Evolutionary conservation across 2,329 filamentous ascomycete genomes (phyloP).

Genomic region (Trichoderma aggressivum): DNA sequence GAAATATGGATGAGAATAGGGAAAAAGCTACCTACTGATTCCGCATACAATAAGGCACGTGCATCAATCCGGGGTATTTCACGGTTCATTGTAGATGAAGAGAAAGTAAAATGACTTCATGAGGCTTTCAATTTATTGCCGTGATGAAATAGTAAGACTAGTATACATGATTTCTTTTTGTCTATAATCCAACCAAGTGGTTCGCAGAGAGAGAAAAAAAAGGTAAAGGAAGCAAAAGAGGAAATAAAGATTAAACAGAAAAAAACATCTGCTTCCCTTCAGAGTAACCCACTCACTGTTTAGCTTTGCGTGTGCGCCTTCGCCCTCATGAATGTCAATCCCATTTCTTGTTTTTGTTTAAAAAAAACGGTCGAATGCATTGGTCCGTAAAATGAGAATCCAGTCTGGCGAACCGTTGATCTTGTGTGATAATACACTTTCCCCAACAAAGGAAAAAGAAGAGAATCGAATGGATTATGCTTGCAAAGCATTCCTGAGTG

Average conservation of each 20-base stretch:
- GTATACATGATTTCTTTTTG: conserved; percentile 4
- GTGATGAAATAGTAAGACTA: not conserved
- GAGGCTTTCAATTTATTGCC: not conserved
- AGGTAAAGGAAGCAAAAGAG: not conserved
- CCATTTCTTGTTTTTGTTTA: not conserved
- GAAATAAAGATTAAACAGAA: not conserved
- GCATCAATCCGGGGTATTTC: not conserved
- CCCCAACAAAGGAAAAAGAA: not conserved
- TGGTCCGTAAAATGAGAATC: not conserved
- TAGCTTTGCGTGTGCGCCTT: not conserved
- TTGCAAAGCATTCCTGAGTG: not conserved
- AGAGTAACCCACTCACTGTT: not conserved
- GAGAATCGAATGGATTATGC: not conserved
- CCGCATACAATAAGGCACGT: not conserved
- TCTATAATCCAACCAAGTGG: not conserved
- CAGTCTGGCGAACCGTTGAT: conserved; percentile 10
- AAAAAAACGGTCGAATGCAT: not conserved
- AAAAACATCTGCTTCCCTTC: not conserved
- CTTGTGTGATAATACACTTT: conserved; percentile 5
- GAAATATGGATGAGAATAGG: not conserved
- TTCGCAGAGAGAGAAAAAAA: not conserved
- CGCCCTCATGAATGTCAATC: conserved; percentile 1
- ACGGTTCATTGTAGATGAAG: not conserved
- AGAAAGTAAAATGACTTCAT: not conserved
- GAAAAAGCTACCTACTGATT: not conserved